Percentiles rank a stretch among this genome's conserved stretches.
These are phyloP conservation scores for Lepidium sativum DNA, from an alignment of 345 rosid genomes.

Conservation along the genomic window DNA sequence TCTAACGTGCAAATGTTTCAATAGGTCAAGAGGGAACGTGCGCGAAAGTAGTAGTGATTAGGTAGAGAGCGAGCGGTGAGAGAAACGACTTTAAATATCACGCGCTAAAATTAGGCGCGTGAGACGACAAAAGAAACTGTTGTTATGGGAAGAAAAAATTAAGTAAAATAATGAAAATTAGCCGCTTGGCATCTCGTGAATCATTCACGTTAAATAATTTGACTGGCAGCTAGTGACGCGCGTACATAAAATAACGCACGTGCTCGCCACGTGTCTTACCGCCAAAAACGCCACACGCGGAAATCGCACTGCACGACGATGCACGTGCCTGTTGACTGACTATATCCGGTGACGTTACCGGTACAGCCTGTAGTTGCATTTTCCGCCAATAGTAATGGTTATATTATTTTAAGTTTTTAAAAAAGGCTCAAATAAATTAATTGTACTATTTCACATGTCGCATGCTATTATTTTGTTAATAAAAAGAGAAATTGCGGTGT, in stretches of 20 bases:
- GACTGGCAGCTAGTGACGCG: conserved; percentile 17
- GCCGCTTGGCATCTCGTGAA: conserved; percentile 24
- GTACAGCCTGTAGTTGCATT: conserved; percentile 6
- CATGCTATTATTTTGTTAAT: conserved; percentile 19
- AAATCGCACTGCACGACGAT: not conserved
- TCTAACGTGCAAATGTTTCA: conserved; percentile 9
- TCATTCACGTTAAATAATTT: conserved; percentile 3
- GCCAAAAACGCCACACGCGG: not conserved
- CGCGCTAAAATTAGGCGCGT: not conserved
- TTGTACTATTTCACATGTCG: conserved; percentile 23
- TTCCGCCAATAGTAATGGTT: conserved; percentile 8
- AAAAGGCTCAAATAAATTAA: not conserved
- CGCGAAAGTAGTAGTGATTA: conserved; percentile 3
- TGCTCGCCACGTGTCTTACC: conserved; percentile 14
- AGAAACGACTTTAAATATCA: not conserved
- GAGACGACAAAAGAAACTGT: not conserved
- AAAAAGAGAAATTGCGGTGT: conserved; percentile 9
- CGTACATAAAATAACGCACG: conserved; percentile 11
- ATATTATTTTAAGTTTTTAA: not conserved
- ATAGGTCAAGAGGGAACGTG: conserved; percentile 25
- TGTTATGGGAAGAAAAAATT: not conserved
- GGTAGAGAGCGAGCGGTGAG: not conserved
- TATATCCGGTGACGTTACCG: conserved; percentile 19
- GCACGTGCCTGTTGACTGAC: conserved; percentile 35
- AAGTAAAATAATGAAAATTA: not conserved